Conservation (phyloP, 2,329 filamentous ascomycete species). For the Clarireedia homoeocarpa region DNA sequence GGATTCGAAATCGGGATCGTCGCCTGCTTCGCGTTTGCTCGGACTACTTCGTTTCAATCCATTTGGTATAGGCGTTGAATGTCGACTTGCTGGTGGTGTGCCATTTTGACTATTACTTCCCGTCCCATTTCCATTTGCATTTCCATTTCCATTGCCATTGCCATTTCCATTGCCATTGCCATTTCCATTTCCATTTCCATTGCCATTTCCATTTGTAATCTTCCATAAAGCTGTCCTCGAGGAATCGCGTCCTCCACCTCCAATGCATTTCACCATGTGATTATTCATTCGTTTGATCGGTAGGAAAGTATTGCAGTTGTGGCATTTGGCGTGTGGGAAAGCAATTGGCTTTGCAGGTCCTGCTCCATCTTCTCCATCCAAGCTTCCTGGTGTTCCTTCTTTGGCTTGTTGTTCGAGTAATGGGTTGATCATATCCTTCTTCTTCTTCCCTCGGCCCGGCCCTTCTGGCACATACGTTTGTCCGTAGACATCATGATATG, state of each 20-base stretch:
- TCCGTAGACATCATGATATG: slow-evolving; percentile 73
- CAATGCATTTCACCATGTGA: slow-evolving; percentile 61
- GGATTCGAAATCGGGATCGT: slow-evolving; percentile 28
- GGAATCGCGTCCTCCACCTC: slow-evolving; percentile 55
- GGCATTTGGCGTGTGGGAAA: slow-evolving; percentile 58
- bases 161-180: slow-evolving; percentile 37
- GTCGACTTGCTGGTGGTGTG: slow-evolving; percentile 55
- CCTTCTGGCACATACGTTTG: slow-evolving; percentile 72
- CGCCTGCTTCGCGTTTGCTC: slow-evolving; percentile 25
- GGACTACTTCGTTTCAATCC: slow-evolving; percentile 24
- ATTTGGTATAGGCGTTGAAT: slow-evolving; percentile 44
- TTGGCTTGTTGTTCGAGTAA: slow-evolving; percentile 20
- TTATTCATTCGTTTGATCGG: slow-evolving; percentile 58
- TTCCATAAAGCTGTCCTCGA: slow-evolving; percentile 55
- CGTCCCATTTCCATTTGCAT: slow-evolving; percentile 37
- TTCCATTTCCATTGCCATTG: slow-evolving; percentile 21
- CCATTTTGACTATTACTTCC: slow-evolving; percentile 38
- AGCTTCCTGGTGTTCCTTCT: slow-evolving; percentile 34
- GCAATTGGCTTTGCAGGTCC: slow-evolving; percentile 53
- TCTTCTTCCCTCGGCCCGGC: slow-evolving; percentile 72
- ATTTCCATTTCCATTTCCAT: slow-evolving; percentile 29
- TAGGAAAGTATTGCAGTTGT: slow-evolving; percentile 59
- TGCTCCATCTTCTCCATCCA: slow-evolving; percentile 39
- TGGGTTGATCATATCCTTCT: slow-evolving; percentile 62
- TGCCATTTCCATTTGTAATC: slow-evolving; percentile 48